These are phyloP conservation scores for Pseudopithomyces chartarum DNA, from an alignment of 2,329 filamentous ascomycete species.

Conservation along the genomic window DNA sequence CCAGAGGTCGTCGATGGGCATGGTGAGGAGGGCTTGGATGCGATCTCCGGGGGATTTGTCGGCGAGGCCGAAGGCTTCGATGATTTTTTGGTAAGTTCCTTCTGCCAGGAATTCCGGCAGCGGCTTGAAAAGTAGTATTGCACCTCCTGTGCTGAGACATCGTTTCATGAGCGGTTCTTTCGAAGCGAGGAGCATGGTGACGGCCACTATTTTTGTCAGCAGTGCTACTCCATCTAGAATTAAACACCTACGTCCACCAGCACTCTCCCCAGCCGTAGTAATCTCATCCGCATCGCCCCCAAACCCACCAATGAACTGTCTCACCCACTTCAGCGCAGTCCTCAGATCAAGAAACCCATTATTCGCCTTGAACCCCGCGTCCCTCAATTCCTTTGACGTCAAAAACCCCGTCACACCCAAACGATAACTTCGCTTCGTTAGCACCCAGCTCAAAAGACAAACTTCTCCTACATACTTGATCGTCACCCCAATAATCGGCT, in stretches of 20 bases:
- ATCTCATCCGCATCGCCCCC: constrained; percentile 46
- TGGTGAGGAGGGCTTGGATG: constrained; percentile 47
- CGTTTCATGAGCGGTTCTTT: constrained; percentile 40
- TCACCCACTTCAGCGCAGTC: constrained; percentile 45
- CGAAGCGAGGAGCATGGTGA: constrained; percentile 32
- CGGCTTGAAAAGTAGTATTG: constrained; percentile 48
- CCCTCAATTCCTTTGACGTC: constrained; percentile 54
- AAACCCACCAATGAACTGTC: constrained; percentile 43
- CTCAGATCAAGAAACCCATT: constrained; percentile 44
- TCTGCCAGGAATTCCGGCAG: constrained; percentile 49
- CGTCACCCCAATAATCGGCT: constrained; percentile 53
- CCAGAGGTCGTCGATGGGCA: constrained; percentile 50
- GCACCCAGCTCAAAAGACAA: constrained; percentile 34
- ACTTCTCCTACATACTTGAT: constrained; percentile 50
- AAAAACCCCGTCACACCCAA: constrained; percentile 42
- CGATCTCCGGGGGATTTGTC: constrained; percentile 46
- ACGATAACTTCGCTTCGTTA: constrained; percentile 31
- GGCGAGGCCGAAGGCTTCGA: constrained; percentile 48
- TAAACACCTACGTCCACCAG: constrained; percentile 50
- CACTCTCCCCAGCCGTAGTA: constrained; percentile 54
- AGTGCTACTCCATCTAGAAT: background rate
- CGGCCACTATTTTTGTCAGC: constrained; percentile 26
- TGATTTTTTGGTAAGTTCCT: constrained; percentile 47
- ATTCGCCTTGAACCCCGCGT: constrained; percentile 47
- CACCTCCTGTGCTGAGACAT: constrained; percentile 50